phyloP scores from a whole-genome alignment of 2,329 filamentous ascomycete species.

The Trichophyton equinum region DNA sequence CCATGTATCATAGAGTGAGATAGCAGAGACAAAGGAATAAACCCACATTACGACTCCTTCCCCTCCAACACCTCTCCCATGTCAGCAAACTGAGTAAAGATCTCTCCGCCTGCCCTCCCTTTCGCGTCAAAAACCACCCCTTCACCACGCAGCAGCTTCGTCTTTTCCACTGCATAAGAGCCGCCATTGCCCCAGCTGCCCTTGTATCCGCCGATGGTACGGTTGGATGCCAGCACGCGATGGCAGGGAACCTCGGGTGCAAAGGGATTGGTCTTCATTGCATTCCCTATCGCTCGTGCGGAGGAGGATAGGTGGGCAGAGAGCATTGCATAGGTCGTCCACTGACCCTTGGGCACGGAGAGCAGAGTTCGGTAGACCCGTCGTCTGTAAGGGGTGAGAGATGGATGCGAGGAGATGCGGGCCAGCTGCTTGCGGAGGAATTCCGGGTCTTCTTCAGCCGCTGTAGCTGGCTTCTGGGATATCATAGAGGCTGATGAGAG shows the following conservation, averaged over 20 bases:
- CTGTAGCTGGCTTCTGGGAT: neutral
- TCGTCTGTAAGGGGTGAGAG: slow-evolving; percentile 40
- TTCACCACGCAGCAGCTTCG: slow-evolving; percentile 30
- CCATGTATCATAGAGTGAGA: neutral
- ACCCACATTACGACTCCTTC: neutral
- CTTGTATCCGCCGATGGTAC: slow-evolving; percentile 43
- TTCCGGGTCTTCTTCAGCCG: neutral
- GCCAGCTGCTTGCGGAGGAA: slow-evolving; percentile 18
- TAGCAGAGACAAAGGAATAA: neutral
- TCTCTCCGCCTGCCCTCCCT: slow-evolving; percentile 26
- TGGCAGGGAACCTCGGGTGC: slow-evolving; percentile 74
- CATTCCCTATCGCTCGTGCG: slow-evolving; percentile 65
- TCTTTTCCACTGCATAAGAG: slow-evolving; percentile 31
- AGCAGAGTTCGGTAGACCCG: slow-evolving; percentile 58
- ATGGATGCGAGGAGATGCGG: slow-evolving; percentile 33
- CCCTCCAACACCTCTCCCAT: slow-evolving; percentile 6
- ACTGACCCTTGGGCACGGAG: slow-evolving; percentile 61
- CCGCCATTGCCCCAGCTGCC: slow-evolving; percentile 39
- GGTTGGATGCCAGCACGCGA: slow-evolving; percentile 61
- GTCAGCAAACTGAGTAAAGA: slow-evolving; percentile 24
- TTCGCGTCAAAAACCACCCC: slow-evolving; percentile 35
- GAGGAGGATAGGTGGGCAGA: slow-evolving; percentile 56
- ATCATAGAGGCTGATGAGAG: neutral
- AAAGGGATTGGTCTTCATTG: slow-evolving; percentile 65
- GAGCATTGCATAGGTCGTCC: slow-evolving; percentile 67